A percentile compares a stretch with the other conserved stretches of the same genome.
These are phyloP conservation scores for Candolleomyces aberdarensis DNA, from an alignment of 768 basidiomycete species.

Conservation along the genomic window DNA sequence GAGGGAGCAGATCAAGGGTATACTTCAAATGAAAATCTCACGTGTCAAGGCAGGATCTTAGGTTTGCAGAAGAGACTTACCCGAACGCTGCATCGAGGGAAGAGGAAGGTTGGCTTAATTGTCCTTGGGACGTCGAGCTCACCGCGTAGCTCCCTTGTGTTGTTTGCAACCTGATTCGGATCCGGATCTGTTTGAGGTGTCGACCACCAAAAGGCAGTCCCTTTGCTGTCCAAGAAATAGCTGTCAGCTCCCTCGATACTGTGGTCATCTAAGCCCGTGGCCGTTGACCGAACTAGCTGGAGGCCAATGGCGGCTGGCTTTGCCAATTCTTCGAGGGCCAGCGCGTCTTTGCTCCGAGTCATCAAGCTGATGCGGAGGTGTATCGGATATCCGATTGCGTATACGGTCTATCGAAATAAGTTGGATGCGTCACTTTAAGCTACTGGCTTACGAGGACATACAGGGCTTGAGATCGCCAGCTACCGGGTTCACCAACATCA, in stretches of 20 bases:
- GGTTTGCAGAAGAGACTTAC: slow-evolving; percentile 28
- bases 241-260: slow-evolving; percentile 41
- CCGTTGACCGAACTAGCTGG: slow-evolving; percentile 43
- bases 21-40: neutral
- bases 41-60: neutral
- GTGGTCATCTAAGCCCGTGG: slow-evolving; percentile 42
- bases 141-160: slow-evolving; percentile 38
- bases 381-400: slow-evolving; percentile 47
- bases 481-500: slow-evolving; percentile 8
- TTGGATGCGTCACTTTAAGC: neutral
- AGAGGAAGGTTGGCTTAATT: slow-evolving; percentile 39
- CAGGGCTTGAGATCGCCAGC: slow-evolving; percentile 47
- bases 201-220: neutral
- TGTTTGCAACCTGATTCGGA: slow-evolving; percentile 18
- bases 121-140: slow-evolving; percentile 47
- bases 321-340: slow-evolving; percentile 49
- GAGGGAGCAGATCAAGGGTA: neutral
- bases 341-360: slow-evolving; percentile 37
- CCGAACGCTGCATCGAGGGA: slow-evolving; percentile 41
- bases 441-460: slow-evolving; percentile 18
- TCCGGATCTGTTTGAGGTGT: neutral
- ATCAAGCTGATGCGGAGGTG: slow-evolving; percentile 46
- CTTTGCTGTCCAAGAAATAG: slow-evolving; percentile 27
- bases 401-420: slow-evolving; percentile 13
- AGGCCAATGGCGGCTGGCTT: slow-evolving; percentile 36